Conservation (phyloP, 2,329 filamentous ascomycete species). For the Canariomyces notabilis region DNA sequence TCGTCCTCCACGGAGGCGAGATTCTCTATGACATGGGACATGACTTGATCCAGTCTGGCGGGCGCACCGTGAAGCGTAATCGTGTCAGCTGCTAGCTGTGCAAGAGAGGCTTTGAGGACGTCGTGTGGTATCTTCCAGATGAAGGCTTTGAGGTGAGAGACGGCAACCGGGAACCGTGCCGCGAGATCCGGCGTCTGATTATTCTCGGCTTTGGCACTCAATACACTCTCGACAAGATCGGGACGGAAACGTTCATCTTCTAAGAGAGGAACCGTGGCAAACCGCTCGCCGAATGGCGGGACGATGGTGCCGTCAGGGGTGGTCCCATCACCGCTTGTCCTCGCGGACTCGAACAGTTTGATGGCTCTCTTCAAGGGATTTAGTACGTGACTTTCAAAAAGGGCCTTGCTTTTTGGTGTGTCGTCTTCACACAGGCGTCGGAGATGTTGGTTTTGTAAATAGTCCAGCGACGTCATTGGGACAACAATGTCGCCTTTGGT, state of each 20-base stretch:
- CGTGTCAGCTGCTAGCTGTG: background rate
- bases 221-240: constrained; percentile 9
- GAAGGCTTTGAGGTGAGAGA: constrained; percentile 24
- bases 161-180: background rate
- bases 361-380: constrained; percentile 22
- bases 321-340: background rate
- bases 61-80: constrained; percentile 2
- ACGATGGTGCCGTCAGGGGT: background rate
- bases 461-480: constrained; percentile 71
- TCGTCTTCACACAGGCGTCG: constrained; percentile 16
- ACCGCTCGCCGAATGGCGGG: background rate
- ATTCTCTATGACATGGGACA: constrained; percentile 9
- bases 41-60: background rate
- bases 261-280: constrained; percentile 1
- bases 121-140: constrained; percentile 23
- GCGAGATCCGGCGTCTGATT: background rate
- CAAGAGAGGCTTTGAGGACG: background rate
- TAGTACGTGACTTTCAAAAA: constrained; percentile 19
- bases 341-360: background rate
- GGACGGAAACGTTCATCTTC: background rate
- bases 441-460: constrained; percentile 55
- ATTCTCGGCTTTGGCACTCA: background rate
- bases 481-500: constrained; percentile 87
- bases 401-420: constrained; percentile 1
- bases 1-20: constrained; percentile 2